A percentile compares a stretch with the other conserved stretches of the same genome.
Evolutionary conservation across 2,329 filamentous ascomycete species (phyloP).

Genomic region (Teratosphaeria pseudoeucalypti): DNA sequence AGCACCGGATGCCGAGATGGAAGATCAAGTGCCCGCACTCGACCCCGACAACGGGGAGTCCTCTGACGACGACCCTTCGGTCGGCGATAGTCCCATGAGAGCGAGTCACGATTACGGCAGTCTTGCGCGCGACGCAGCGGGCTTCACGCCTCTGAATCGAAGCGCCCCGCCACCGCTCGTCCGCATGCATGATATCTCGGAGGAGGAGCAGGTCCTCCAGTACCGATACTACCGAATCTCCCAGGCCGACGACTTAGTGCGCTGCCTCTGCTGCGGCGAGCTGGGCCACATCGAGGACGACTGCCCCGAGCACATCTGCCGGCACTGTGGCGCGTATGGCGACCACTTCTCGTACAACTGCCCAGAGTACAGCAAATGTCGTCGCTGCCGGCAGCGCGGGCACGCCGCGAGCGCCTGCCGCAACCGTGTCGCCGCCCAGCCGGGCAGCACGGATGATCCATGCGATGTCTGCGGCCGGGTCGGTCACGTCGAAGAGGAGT

Average conservation of each 20-base stretch:
- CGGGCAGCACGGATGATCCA: constrained; percentile 5
- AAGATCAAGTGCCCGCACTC: neutral
- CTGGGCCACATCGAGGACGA: constrained; percentile 6
- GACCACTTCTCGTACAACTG: constrained; percentile 9
- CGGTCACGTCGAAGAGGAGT: constrained; percentile 18
- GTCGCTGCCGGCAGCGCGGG: constrained; percentile 12
- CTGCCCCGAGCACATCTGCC: constrained; percentile 7
- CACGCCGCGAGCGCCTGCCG: constrained; percentile 5
- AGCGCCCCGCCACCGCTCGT: neutral
- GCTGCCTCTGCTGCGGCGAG: constrained; percentile 11
- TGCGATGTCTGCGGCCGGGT: constrained; percentile 11
- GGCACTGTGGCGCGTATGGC: constrained; percentile 4
- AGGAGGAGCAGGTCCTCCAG: constrained; percentile 10
- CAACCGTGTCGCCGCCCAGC: neutral
- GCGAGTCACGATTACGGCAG: neutral
- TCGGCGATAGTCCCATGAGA: neutral
- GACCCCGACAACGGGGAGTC: neutral
- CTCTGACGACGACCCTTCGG: neutral
- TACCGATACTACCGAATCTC: constrained; percentile 9
- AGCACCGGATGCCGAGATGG: neutral
- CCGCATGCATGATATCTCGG: constrained; percentile 5
- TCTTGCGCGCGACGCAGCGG: neutral
- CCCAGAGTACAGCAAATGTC: constrained; percentile 9
- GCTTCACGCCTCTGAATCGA: neutral
- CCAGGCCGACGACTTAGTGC: constrained; percentile 4